Conservation (phyloP, 2,329 filamentous ascomycete genomes). For the Chaetomium sp. region DNA sequence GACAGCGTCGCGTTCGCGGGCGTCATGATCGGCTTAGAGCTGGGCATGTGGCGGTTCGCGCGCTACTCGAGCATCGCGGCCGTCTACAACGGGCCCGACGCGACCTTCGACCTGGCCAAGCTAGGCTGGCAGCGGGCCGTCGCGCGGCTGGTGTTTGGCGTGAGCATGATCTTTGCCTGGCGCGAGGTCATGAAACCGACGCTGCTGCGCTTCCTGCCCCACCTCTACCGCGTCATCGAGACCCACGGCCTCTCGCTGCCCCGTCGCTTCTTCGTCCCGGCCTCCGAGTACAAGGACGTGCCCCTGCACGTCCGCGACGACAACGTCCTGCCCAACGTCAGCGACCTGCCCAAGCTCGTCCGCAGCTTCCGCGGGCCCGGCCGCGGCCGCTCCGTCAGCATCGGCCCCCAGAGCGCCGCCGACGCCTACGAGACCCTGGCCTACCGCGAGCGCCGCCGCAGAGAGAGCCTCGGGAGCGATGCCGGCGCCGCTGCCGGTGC, state of each 20-base stretch:
- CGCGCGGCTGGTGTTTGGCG: constrained; percentile 73
- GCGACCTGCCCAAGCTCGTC: constrained; percentile 80
- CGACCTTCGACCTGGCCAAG: constrained; percentile 65
- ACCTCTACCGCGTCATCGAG: constrained; percentile 84
- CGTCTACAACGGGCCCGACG: constrained; percentile 49
- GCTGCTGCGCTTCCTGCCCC: constrained; percentile 75
- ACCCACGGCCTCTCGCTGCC: constrained; percentile 77
- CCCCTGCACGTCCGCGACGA: constrained; percentile 73
- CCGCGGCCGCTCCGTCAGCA: constrained; percentile 77
- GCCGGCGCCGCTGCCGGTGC: constrained; percentile 35
- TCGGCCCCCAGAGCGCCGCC: constrained; percentile 92
- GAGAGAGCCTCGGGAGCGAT: constrained; percentile 58
- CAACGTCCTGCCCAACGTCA: constrained; percentile 87
- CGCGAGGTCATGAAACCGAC: constrained; percentile 85
- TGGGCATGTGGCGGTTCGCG: constrained; percentile 81
- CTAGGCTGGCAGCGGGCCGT: constrained; percentile 67
- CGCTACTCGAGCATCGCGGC: constrained; percentile 50
- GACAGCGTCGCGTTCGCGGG: constrained; percentile 93
- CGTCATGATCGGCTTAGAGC: constrained; percentile 81
- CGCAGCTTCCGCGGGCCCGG: constrained; percentile 78
- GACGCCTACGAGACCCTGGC: constrained; percentile 95
- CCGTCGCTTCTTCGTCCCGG: constrained; percentile 85
- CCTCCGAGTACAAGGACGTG: constrained; percentile 86
- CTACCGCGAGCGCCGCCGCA: constrained; percentile 70
- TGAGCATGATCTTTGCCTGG: constrained; percentile 86